phyloP scores from a whole-genome alignment of 768 basidiomycete species.

The Chlorophyllum brunneum region DNA sequence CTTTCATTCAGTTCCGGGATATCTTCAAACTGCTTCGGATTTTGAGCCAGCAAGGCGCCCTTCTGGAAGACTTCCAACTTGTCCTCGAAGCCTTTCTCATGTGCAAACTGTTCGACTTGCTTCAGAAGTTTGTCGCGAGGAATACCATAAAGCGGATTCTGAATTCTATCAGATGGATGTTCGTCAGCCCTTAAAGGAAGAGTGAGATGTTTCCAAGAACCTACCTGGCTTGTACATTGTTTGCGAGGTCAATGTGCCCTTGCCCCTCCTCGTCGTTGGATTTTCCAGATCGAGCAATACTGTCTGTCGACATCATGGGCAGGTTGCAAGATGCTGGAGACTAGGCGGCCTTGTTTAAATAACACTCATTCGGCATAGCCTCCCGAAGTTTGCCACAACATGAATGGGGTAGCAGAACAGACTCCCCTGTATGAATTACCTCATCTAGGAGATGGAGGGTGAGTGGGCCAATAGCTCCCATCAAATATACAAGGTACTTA shows the following conservation, averaged over 20 bases:
- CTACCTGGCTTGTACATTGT: constrained; percentile 41
- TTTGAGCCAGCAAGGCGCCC: constrained; percentile 73
- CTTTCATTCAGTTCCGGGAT: constrained; percentile 33
- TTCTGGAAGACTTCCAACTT: constrained; percentile 50
- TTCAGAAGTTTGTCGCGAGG: constrained; percentile 54
- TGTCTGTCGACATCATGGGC: constrained; percentile 25
- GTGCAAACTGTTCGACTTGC: constrained; percentile 59
- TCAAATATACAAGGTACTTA: too few species aligned
- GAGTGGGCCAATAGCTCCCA: too few species aligned
- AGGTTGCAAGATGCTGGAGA: background rate
- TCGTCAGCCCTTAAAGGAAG: background rate
- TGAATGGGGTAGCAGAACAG: too few species aligned
- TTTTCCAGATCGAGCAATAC: constrained; percentile 15
- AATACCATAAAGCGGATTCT: constrained; percentile 50
- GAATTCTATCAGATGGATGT: constrained; percentile 27
- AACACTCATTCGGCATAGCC: background rate
- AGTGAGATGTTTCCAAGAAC: constrained; percentile 11
- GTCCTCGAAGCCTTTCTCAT: constrained; percentile 42
- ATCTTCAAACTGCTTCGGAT: constrained; percentile 46
- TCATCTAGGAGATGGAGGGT: too few species aligned
- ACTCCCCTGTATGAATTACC: too few species aligned
- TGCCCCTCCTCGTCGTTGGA: constrained; percentile 24
- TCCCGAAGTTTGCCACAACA: too few species aligned
- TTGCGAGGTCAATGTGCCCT: constrained; percentile 28
- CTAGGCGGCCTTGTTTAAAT: background rate